Base-by-base conservation (phyloP, 345 rosid species). In the Pelargonium nanum region DNA sequence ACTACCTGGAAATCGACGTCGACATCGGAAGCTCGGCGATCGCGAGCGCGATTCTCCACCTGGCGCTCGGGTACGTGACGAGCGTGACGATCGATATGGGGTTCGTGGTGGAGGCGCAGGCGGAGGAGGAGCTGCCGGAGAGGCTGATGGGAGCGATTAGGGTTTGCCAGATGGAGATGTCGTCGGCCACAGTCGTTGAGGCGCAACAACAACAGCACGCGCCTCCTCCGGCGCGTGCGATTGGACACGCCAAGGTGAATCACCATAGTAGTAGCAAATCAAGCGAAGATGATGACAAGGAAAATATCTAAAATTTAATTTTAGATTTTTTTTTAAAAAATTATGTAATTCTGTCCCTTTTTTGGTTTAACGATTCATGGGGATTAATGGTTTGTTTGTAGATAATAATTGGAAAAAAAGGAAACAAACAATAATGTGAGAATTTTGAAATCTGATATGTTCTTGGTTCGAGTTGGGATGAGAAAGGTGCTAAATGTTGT, bases 131-230 rank as follows among this genome's bases (percentile, higher is more conserved):
- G 84, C 63, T 88, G 30, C 98, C 96, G 13, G 96, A 91, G 81
- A 88, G 65, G 53, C 58, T 91, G 34, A 74, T 88, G 2, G 96
- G 98, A 9, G 95, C 95, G 3, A 71, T 88, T 64, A 86, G 98
- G 68, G 89, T 88, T 61, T 85, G 92, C 40, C 92, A 85, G 66
- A 88, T 91, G 91, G 98, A 86, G 59, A 85, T 89, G 89, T 78
- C 88, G 16, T 83, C 96, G 6, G 96, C 95, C 22, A 64, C 75
- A 26, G 80, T 65, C 0, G 74, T 91, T 0, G 92, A 81, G 51
- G 44, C 66, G 6, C 71, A 76, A 51, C 55, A 59, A 19, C 59
- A 19, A 32, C 22, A 45, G 32, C 60, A 54, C 55, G 56, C 63
- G n/a, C 81, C 22, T 48, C 45, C 26, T 28, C 62, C 61, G 24